Percentiles rank a stretch among this genome's conserved stretches.
Conservation (phyloP, 257 asterid species). For the Petunia secreta region DNA sequence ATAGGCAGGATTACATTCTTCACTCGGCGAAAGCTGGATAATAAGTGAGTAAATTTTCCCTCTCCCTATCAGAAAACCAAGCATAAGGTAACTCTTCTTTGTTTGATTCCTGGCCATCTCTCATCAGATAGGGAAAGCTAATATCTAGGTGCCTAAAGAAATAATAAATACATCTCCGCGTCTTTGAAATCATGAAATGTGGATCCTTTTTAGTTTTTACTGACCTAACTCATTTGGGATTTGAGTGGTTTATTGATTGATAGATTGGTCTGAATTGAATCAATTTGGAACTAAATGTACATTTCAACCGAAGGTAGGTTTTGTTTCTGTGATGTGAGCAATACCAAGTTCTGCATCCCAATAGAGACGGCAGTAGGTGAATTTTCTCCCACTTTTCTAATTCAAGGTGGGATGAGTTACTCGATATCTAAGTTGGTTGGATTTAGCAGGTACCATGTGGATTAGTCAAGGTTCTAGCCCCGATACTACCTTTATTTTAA, state of each 20-base stretch:
- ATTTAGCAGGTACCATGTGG: neutral
- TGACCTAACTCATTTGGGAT: neutral
- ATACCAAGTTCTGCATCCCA: neutral
- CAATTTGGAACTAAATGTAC: neutral
- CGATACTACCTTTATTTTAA: neutral
- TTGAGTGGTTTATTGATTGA: neutral
- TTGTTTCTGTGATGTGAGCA: neutral
- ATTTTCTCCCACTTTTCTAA: neutral
- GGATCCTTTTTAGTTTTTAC: neutral
- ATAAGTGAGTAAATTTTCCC: neutral
- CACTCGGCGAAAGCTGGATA: neutral
- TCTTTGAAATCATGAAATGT: slow-evolving; percentile 5
- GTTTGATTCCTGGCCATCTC: slow-evolving; percentile 11
- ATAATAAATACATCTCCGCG: neutral
- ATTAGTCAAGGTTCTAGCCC: neutral
- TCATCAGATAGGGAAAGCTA: neutral
- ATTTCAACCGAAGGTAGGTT: neutral
- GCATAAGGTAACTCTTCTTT: neutral
- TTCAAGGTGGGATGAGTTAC: neutral
- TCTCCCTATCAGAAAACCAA: neutral
- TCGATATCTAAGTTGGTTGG: neutral
- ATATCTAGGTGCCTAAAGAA: neutral
- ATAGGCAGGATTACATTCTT: neutral
- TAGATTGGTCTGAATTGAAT: neutral
- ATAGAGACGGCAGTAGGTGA: neutral